Evolutionary conservation across 352 stramenopile genomes (phyloP).

Genomic region (Hyaloperonospora arabidopsidis): DNA sequence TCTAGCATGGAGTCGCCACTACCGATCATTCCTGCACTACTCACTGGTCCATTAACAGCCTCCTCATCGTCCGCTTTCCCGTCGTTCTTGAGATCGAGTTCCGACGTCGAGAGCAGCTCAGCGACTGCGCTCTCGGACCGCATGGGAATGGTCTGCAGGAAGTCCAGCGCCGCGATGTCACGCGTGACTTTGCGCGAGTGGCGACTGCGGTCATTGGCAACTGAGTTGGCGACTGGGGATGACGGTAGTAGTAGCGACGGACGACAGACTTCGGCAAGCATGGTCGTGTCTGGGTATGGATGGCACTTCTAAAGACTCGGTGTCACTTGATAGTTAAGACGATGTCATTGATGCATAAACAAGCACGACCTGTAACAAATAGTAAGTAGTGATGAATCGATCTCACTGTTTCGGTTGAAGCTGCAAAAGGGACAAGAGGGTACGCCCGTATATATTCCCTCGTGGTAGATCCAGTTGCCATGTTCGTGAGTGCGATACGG

Average conservation of each 20-base stretch:
- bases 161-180: slow-evolving; percentile 83
- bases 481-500: too few relatives aligned
- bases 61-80: slow-evolving; percentile 2
- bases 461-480: too few relatives aligned
- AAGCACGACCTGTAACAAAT: too few relatives aligned
- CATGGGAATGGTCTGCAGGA: slow-evolving; percentile 86
- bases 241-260: not conserved
- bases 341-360: too few relatives aligned
- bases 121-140: slow-evolving; percentile 34
- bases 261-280: not conserved
- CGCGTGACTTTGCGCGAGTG: slow-evolving; percentile 24
- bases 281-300: too few relatives aligned
- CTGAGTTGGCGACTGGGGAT: not conserved
- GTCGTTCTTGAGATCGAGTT: slow-evolving; percentile 5
- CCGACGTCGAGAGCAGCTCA: slow-evolving; percentile 5
- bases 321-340: too few relatives aligned
- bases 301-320: too few relatives aligned
- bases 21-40: not conserved
- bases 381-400: too few relatives aligned
- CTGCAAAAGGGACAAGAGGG: too few relatives aligned
- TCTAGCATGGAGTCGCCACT: slow-evolving; percentile 27
- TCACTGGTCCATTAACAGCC: too few relatives aligned
- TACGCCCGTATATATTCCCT: too few relatives aligned
- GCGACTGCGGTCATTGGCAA: not conserved
- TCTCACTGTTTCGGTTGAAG: too few relatives aligned